Conservation (phyloP, 1,284 basidiomycete species). For the Leccinum subspadiceum region DNA sequence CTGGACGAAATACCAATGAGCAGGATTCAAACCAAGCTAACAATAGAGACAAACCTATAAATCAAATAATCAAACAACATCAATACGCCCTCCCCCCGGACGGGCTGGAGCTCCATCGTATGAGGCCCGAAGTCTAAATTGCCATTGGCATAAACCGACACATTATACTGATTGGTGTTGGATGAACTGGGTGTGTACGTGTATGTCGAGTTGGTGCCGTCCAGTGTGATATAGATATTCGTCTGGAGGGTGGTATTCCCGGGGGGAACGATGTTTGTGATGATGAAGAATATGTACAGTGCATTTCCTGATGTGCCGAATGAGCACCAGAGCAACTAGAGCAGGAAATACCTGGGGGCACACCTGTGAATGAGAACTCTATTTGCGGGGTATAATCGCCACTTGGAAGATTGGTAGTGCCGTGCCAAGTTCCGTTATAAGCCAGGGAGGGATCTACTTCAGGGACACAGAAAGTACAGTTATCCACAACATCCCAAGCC, state of each 20-base stretch:
- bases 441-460: no score
- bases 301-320: neutral
- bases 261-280: neutral
- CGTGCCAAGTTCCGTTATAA: neutral
- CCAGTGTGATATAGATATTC: neutral
- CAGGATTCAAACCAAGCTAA: neutral
- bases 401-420: neutral
- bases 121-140: neutral
- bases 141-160: neutral
- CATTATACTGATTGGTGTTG: neutral
- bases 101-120: neutral
- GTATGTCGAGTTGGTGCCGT: neutral
- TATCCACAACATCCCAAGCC: no score
- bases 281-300: neutral
- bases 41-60: neutral
- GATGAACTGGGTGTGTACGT: neutral
- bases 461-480: no score
- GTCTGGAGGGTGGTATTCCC: neutral
- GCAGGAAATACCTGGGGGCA: neutral
- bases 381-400: neutral
- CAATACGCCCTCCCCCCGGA: neutral
- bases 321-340: neutral
- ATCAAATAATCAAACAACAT: neutral
- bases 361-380: neutral
- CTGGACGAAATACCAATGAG: neutral